Evolutionary conservation across 2,329 filamentous ascomycete species (phyloP).

Genomic region (Blastomyces gilchristii): DNA sequence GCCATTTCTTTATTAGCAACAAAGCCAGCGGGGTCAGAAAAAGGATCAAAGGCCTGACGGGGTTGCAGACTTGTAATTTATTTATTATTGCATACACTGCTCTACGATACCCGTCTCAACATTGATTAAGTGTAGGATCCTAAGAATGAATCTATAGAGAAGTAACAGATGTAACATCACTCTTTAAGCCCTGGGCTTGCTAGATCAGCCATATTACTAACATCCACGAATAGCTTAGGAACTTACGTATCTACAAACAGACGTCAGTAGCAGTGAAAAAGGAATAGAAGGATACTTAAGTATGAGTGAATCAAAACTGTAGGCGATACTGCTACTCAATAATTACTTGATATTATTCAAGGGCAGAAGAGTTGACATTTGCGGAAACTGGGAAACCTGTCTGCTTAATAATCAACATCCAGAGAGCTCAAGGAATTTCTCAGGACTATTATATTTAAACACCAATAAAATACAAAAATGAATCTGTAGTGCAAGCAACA

Average conservation of each 20-base stretch:
- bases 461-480: background rate
- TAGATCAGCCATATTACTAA: background rate
- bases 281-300: background rate
- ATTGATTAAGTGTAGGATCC: background rate
- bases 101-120: too few species aligned
- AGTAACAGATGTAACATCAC: background rate
- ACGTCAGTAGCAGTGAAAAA: background rate
- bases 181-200: background rate
- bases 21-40: too few species aligned
- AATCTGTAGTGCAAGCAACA: background rate
- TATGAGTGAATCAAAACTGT: background rate
- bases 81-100: too few species aligned
- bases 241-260: too few species aligned
- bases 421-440: too few species aligned
- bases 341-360: too few species aligned
- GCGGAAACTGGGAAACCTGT: background rate
- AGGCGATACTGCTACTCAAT: background rate
- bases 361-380: too few species aligned
- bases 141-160: background rate
- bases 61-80: too few species aligned
- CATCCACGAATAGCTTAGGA: background rate
- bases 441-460: too few species aligned
- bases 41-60: too few species aligned
- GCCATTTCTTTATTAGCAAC: too few species aligned
- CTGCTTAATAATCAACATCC: background rate